Base-by-base conservation (phyloP, 2,329 filamentous ascomycete genomes). In the Xylogone sp. region DNA sequence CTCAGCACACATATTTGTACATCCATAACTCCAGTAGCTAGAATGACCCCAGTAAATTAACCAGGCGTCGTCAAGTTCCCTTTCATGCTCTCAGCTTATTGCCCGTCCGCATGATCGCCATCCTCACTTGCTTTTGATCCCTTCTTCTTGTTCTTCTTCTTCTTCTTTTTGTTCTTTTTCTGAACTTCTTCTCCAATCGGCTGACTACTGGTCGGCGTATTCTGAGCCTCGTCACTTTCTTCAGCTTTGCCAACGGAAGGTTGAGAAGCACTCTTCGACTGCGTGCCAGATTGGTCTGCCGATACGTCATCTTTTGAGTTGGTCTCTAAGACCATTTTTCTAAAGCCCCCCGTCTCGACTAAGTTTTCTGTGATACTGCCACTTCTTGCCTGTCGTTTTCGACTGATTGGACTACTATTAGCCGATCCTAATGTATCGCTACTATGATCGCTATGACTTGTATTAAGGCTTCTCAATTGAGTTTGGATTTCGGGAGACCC, bases 341-440 rank as follows among this genome's bases (percentile, higher is more conserved):
- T 82, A 48, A 91, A 78, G 2, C 88, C 88, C 50, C 85, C 83
- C 2, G 85, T 75, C 62, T 92, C 86, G 51, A 91, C 73, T n/a
- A 88, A 74, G 54, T 87, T 88, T 68, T 92, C 87, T 0, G 87
- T 90, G 60, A 92, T 90, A 65, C 85, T 89, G 22, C 88, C 88
- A 59, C 84, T 89, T 51, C 87, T 77, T 5, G 84, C 83, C 3
- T 76, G 73, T 29, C 71, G 71, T 46, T 69, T 69, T 18, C 65
- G 61, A 39, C 70, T 70, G 22, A 57, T 69, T 61, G 58, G 65
- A 49, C 59, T 66, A 51, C 57, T 58, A n/a, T 56, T 59, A 39
- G 64, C 55, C 44, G 58, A 59, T 29, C 58, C 58, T 29, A 65
- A 46, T 12, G 65, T 62, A 50, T 69, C 52, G 54, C 62, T 61